Base-by-base conservation (phyloP, 1,284 basidiomycete genomes). In the Ceraceosorus guamensis region DNA sequence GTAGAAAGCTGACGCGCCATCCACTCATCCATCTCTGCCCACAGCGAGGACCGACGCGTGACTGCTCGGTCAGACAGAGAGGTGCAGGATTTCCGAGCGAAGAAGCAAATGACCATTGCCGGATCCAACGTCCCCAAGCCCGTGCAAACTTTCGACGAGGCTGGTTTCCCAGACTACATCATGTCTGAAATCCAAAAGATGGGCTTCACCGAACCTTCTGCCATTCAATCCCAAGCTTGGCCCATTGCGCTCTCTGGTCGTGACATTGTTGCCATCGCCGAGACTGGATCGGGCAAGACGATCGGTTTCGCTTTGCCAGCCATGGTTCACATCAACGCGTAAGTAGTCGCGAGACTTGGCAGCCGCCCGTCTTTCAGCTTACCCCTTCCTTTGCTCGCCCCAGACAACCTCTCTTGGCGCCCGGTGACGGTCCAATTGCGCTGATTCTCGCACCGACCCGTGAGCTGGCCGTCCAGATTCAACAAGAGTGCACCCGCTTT, bases 241-340 rank as follows among this genome's bases (percentile, higher is more conserved):
- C 92, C 92, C 1, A 95, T 96, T 89, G 91, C 91, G 10, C 80
- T 96, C 14, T 91, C 83, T 63, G 92, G 92, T 66, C 84, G 90
- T 63, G 92, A 97, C 79, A 83, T 96, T 44, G 91, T 96, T 57
- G 93, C 95, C 59, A 91, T 99, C 71, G 91, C 93, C 49, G 71
- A 75, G 64, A 75, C 73, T 34, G 73, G 73, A 67, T 71, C 66
- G 41, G 75, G 69, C 43, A 76, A 98, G 81, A 98, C 93, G 32
- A 96, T 98, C 63, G 87, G 92, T 14, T 98, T 98, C 76, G 92
- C 95, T 56, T 85, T 98, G 49, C 93, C 93, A 52, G 91, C 93
- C 57, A 98, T 98, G 91, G 83, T 98, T 43, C 93, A 98, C 80
- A 97, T 98, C 81, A 98, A 97, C 82, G 93, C 93, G 84, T 16